These are phyloP conservation scores for Exophiala bonariae DNA, from an alignment of 2,329 filamentous ascomycete species.

Conservation along the genomic window DNA sequence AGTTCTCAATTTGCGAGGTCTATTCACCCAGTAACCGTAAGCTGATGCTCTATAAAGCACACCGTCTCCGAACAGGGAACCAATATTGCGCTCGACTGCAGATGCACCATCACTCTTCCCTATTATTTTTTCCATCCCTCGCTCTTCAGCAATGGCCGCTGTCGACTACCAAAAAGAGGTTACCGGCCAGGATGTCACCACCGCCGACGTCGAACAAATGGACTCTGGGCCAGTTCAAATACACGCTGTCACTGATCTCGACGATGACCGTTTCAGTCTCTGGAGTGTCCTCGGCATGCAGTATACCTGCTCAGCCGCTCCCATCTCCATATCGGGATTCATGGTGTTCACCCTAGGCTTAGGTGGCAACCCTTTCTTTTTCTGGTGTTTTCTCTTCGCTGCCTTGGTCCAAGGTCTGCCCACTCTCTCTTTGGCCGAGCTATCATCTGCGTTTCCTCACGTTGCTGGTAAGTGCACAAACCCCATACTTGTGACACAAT, in stretches of 20 bases:
- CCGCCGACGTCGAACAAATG: background rate
- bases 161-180: too few relatives aligned
- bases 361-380: conserved; percentile 17
- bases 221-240: too few relatives aligned
- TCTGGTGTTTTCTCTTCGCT: conserved; percentile 15
- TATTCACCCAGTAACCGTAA: too few relatives aligned
- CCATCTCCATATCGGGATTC: conserved; percentile 12
- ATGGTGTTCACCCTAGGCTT: conserved; percentile 10
- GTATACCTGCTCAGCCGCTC: conserved; percentile 9
- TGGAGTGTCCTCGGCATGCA: conserved; percentile 5
- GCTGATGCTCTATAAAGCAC: too few relatives aligned
- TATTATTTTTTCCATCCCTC: too few relatives aligned
- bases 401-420: conserved; percentile 5
- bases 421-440: conserved; percentile 30
- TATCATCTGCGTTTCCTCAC: conserved; percentile 51
- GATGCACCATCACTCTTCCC: too few relatives aligned
- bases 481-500: background rate
- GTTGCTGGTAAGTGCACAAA: conserved; percentile 44
- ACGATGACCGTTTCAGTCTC: conserved; percentile 6
- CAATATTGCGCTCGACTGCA: too few relatives aligned
- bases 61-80: too few relatives aligned
- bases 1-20: too few relatives aligned
- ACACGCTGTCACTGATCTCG: conserved; percentile 2
- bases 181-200: too few relatives aligned
- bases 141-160: too few relatives aligned